phyloP scores from a whole-genome alignment of 1,284 basidiomycete genomes.

The Microbotryum violaceum region DNA sequence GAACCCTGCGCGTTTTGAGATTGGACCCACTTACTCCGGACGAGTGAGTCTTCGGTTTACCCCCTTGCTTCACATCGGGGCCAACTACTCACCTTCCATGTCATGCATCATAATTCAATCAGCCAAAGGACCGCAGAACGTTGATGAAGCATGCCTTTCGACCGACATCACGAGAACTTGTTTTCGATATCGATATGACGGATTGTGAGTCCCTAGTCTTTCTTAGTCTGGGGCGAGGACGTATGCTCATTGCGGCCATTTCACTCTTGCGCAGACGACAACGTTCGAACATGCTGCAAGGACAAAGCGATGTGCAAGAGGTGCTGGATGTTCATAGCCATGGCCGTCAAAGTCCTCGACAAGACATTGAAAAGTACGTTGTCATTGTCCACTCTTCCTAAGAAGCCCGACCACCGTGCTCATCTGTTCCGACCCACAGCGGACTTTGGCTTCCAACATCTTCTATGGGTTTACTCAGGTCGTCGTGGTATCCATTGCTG shows the following conservation, averaged over 20 bases:
- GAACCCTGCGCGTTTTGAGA: conserved; percentile 89
- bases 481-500: conserved; percentile 97
- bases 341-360: conserved; percentile 85
- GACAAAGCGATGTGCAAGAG: conserved; percentile 83
- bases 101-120: conserved; percentile 5
- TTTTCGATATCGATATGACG: conserved; percentile 99
- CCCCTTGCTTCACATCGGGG: neutral
- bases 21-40: conserved; percentile 87
- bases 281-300: conserved; percentile 88
- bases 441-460: conserved; percentile 53
- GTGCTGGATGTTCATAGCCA: conserved; percentile 92
- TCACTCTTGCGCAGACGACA: conserved; percentile 53
- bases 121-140: conserved; percentile 88
- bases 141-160: conserved; percentile 65
- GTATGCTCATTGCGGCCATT: neutral
- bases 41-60: conserved; percentile 48
- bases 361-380: conserved; percentile 57
- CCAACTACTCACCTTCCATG: neutral
- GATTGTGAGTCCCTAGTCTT: conserved; percentile 50
- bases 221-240: neutral
- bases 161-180: conserved; percentile 80
- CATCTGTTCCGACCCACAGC: conserved; percentile 14
- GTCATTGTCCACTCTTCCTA: neutral
- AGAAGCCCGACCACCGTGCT: neutral
- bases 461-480: conserved; percentile 98